A percentile compares a stretch with the other conserved stretches of the same genome.
These are phyloP conservation scores for Metschnikowia peoriensis DNA, from an alignment of 805 yeast species.

Conservation along the genomic window DNA sequence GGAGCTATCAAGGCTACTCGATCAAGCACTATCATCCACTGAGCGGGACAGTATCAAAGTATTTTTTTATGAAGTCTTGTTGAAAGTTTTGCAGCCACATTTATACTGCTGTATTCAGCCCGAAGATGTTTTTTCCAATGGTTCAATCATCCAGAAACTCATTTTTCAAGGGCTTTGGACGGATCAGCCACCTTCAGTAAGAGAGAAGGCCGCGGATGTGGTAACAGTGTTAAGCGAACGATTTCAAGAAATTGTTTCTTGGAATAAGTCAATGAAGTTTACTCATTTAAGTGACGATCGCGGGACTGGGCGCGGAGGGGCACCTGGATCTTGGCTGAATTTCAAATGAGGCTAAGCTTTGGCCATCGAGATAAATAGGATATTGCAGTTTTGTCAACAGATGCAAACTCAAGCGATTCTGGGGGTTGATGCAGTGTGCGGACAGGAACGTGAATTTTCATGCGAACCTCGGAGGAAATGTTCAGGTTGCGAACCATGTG, in stretches of 20 bases:
- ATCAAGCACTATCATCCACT: slow-evolving; percentile 12
- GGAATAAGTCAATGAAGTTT: slow-evolving; percentile 15
- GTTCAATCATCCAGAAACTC: slow-evolving; percentile 14
- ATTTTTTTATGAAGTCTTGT: slow-evolving; percentile 17
- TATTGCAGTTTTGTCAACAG: not conserved
- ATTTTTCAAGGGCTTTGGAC: slow-evolving; percentile 17
- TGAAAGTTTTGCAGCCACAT: slow-evolving; percentile 14
- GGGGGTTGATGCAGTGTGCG: not conserved
- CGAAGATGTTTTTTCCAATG: slow-evolving; percentile 16
- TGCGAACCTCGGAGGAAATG: slow-evolving; percentile 2
- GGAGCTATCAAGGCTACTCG: slow-evolving; percentile 12
- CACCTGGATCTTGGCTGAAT: slow-evolving; percentile 19
- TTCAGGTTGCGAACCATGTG: slow-evolving; percentile 8
- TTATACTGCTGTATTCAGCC: slow-evolving; percentile 15
- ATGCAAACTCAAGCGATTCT: not conserved
- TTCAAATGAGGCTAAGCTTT: slow-evolving; percentile 2
- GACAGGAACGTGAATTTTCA: slow-evolving; percentile 4
- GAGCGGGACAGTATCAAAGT: slow-evolving; percentile 12
- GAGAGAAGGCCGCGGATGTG: slow-evolving; percentile 11
- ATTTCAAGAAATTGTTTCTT: slow-evolving; percentile 14
- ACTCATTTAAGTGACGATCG: slow-evolving; percentile 8
- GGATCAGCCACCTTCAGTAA: slow-evolving; percentile 13
- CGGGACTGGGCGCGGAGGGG: slow-evolving; percentile 8
- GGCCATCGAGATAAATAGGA: not conserved
- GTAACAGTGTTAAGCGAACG: slow-evolving; percentile 12